Evolutionary conservation across 805 yeast genomes (phyloP).

Genomic region (Wickerhamomyces bovis): DNA sequence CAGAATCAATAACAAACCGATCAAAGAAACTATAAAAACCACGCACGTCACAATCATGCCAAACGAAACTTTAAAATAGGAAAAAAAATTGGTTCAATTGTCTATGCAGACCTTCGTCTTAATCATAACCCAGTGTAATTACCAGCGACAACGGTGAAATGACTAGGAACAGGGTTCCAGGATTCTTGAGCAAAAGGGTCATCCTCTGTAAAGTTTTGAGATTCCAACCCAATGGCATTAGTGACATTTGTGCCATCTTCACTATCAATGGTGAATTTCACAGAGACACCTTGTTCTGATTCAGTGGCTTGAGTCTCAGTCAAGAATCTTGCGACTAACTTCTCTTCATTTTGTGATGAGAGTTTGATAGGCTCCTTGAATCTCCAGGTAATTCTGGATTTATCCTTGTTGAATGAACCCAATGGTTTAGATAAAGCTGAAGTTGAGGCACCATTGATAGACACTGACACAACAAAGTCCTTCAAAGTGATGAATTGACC

Average conservation of each 20-base stretch:
- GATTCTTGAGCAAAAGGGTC: conserved; percentile 33
- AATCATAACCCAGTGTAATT: conserved; percentile 28
- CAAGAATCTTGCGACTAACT: conserved; percentile 79
- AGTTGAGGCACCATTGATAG: conserved; percentile 59
- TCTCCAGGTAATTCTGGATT: conserved; percentile 84
- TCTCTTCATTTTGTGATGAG: conserved; percentile 41
- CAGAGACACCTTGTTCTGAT: conserved; percentile 65
- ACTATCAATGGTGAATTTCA: conserved; percentile 49
- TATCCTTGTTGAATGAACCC: conserved; percentile 85
- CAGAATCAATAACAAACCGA: not conserved
- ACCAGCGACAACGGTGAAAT: conserved; percentile 32
- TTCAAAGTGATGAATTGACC: conserved; percentile 33
- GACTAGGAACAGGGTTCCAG: conserved; percentile 29
- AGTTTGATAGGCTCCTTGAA: conserved; percentile 39
- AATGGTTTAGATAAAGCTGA: conserved; percentile 86
- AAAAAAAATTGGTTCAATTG: not conserved
- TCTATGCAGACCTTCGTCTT: not conserved
- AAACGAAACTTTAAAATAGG: not conserved
- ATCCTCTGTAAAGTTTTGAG: conserved; percentile 30
- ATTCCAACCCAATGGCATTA: conserved; percentile 34
- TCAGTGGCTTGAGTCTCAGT: conserved; percentile 72
- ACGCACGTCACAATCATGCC: not conserved
- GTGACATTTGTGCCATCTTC: conserved; percentile 37
- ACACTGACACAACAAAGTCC: conserved; percentile 38
- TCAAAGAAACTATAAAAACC: not conserved